Evolutionary conservation across 2,329 filamentous ascomycete species (phyloP).

Genomic region (Fusarium udum): DNA sequence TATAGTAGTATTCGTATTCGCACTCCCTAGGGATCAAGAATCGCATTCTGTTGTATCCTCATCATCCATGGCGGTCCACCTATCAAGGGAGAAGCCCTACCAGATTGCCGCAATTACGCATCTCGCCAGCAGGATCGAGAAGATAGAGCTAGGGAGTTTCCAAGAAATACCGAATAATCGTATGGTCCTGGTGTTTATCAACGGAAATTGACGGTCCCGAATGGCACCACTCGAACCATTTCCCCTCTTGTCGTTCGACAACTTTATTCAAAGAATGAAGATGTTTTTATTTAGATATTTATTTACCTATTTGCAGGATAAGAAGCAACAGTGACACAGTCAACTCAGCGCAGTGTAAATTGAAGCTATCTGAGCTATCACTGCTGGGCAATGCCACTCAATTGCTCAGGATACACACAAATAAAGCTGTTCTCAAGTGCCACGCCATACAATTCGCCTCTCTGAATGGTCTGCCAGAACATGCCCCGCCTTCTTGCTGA

Average conservation of each 20-base stretch:
- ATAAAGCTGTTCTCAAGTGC: not conserved
- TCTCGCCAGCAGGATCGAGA: not conserved
- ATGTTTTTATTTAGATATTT: too few species aligned
- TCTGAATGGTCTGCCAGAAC: slow-evolving; percentile 21
- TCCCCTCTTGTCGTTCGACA: slow-evolving; percentile 33
- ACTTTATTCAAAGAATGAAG: not conserved
- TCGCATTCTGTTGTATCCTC: not conserved
- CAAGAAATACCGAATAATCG: slow-evolving; percentile 43
- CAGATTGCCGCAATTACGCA: slow-evolving; percentile 8
- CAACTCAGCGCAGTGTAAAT: not conserved
- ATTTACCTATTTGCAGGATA: too few species aligned
- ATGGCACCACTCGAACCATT: slow-evolving; percentile 42
- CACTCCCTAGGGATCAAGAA: not conserved
- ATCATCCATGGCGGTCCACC: not conserved
- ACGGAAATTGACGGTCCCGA: slow-evolving; percentile 36
- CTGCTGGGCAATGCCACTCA: not conserved
- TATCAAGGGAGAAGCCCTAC: not conserved
- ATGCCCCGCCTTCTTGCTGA: slow-evolving; percentile 31
- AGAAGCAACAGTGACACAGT: too few species aligned
- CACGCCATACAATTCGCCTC: slow-evolving; percentile 33
- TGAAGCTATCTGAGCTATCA: not conserved
- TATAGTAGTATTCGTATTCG: slow-evolving; percentile 38
- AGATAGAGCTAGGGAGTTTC: slow-evolving; percentile 6
- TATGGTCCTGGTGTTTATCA: slow-evolving; percentile 38
- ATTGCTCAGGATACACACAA: not conserved